Percentiles rank a stretch among this genome's conserved stretches.
Conservation (phyloP, 2,329 filamentous ascomycete species). For the Arthrocladium fulminans region DNA sequence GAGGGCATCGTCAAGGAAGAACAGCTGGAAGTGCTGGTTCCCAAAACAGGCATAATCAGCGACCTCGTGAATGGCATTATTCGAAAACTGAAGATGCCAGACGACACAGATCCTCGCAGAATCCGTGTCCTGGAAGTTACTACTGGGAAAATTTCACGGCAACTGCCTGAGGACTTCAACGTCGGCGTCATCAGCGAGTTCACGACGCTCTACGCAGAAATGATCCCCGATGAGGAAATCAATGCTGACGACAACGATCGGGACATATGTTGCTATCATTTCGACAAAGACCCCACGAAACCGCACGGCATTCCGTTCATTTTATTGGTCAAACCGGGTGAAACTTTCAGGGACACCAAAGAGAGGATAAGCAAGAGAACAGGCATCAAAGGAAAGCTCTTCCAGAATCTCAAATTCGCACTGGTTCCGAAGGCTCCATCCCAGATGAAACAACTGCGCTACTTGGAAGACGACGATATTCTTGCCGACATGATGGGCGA, state of each 20-base stretch:
- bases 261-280: slow-evolving; percentile 77
- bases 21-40: slow-evolving; percentile 69
- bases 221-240: slow-evolving; percentile 61
- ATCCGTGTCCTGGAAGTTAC: slow-evolving; percentile 78
- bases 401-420: slow-evolving; percentile 97
- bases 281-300: slow-evolving; percentile 78
- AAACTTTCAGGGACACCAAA: slow-evolving; percentile 84
- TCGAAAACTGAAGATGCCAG: slow-evolving; percentile 70
- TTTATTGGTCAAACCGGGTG: slow-evolving; percentile 74
- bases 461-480: slow-evolving; percentile 65
- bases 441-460: slow-evolving; percentile 57
- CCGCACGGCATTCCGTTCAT: slow-evolving; percentile 84
- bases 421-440: slow-evolving; percentile 62
- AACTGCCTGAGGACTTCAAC: slow-evolving; percentile 59
- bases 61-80: slow-evolving; percentile 69
- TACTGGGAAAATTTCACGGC: slow-evolving; percentile 73
- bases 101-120: slow-evolving; percentile 52
- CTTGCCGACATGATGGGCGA: slow-evolving; percentile 58
- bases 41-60: slow-evolving; percentile 71
- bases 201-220: slow-evolving; percentile 69
- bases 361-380: slow-evolving; percentile 88
- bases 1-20: slow-evolving; percentile 94
- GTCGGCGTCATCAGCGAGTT: slow-evolving; percentile 85
- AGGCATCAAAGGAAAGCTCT: slow-evolving; percentile 92
- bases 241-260: slow-evolving; percentile 55